Evolutionary conservation across 169 alveolate genomes (phyloP), one percentile per base, ranked within the genome.

Genomic region (Eimeria brunetti): DNA sequence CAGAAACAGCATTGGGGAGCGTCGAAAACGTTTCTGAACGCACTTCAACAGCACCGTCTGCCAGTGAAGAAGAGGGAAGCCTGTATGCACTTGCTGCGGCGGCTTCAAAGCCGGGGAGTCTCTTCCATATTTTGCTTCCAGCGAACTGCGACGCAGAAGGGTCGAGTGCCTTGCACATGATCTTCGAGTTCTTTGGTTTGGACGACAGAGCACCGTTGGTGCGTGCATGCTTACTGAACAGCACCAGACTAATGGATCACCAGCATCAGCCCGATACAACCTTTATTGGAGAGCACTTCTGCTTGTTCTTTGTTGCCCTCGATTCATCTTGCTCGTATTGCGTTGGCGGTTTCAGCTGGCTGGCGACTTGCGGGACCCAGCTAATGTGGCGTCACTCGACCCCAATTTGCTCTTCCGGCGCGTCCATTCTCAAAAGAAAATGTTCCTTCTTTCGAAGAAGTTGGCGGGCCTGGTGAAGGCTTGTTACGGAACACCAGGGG

Each of bases 41-140:
- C 20, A 22, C n/a, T 67, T 49, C 73, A 49, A 71, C 51, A 18
- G 60, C 53, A 27, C 76, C 36, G 20, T 11, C 73, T 67, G 41
- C 86, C 38, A 73, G 33, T 24, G 94, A 69, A 18, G 85, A 67
- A 49, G 94, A 64, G 36, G 86, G 46, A n/a, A 89, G 88, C 62
- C 88, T 89, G 41, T 71, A 69, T 49, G 49, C 71, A 53, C 81
- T 91, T 58, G 95, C 84, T 44, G 51, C 80, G 33, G 91, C 95
- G 20, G 91, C 58, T 16, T 78, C 91, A n/a, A 67, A 91, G 62
- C 92, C 95, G 36, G 95, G 95, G 49, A 81, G 95, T 60, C 92
- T 91, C 73, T 91, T 91, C 60, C 95, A 91, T 56, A 24, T 71
- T 20, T 44, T 91, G 18, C 86, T 91, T 2, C 95, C 95, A 27